A percentile compares a stretch with the other conserved stretches of the same genome.
Conservation (phyloP, 495 filamentous ascomycete species). For the Penicillium verhagenii region DNA sequence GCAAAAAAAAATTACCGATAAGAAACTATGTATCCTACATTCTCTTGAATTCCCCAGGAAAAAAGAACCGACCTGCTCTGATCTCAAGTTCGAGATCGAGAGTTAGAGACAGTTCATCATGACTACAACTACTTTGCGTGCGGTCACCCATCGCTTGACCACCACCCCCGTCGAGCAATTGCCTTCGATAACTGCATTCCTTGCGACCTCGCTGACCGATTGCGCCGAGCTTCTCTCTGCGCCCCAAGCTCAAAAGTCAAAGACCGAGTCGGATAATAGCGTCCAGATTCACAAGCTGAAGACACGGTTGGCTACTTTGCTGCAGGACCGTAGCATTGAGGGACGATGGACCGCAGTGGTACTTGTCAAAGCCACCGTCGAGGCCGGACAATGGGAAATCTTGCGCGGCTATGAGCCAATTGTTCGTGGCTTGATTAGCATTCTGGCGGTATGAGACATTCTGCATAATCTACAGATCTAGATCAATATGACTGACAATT, state of each 20-base stretch:
- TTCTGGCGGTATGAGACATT: constrained; percentile 60
- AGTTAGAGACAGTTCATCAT: constrained; percentile 6
- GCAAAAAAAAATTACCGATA: constrained; percentile 27
- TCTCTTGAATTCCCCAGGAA: constrained; percentile 3
- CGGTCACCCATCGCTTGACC: constrained; percentile 65
- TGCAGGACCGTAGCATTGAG: constrained; percentile 68
- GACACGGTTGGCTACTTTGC: constrained; percentile 69
- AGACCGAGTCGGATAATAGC: constrained; percentile 57
- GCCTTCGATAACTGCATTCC: constrained; percentile 58
- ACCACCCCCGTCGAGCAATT: constrained; percentile 62
- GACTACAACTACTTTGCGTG: constrained; percentile 47
- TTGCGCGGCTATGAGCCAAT: constrained; percentile 68
- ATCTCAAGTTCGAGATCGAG: background rate
- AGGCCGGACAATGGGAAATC: constrained; percentile 76
- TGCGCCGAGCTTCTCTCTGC: constrained; percentile 59
- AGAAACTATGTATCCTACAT: constrained; percentile 7
- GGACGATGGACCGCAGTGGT: constrained; percentile 75
- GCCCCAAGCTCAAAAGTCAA: constrained; percentile 46
- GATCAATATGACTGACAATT: background rate
- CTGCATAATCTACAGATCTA: background rate
- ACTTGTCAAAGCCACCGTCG: constrained; percentile 75
- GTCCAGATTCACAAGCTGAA: constrained; percentile 74
- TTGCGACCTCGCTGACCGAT: constrained; percentile 59
- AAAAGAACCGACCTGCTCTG: background rate
- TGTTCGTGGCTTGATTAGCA: constrained; percentile 66